These are phyloP conservation scores for Candida nitratophila DNA, from an alignment of 805 yeast species.

Conservation along the genomic window DNA sequence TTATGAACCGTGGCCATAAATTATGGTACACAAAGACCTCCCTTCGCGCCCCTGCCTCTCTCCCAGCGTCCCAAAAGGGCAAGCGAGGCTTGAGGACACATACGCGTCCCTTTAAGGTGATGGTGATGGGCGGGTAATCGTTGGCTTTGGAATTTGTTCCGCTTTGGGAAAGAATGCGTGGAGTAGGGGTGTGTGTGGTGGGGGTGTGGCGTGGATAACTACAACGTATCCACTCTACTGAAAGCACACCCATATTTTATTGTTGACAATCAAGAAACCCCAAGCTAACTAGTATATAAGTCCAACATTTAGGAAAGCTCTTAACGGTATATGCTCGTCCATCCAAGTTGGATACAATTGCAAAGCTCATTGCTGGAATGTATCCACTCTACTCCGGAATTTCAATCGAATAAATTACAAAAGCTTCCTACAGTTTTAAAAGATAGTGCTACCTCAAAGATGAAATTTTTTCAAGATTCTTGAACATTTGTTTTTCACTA, in stretches of 20 bases:
- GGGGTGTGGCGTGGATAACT: too few species aligned
- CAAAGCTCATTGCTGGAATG: conserved; percentile 69
- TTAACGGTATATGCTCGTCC: conserved; percentile 52
- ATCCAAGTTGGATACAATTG: conserved; percentile 42
- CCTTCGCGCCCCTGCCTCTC: too few species aligned
- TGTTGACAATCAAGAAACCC: conserved; percentile 66
- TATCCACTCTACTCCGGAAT: conserved; percentile 67
- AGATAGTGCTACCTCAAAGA: conserved; percentile 56
- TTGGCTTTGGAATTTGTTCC: too few species aligned
- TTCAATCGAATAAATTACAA: conserved; percentile 82
- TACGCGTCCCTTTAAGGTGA: too few species aligned
- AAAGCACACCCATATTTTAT: conserved; percentile 38
- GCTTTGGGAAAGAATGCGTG: too few species aligned
- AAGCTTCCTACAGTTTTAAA: conserved; percentile 69
- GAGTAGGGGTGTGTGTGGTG: too few species aligned
- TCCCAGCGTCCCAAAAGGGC: too few species aligned
- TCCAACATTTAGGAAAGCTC: conserved; percentile 63
- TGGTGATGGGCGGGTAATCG: too few species aligned
- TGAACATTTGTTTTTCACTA: conserved; percentile 65
- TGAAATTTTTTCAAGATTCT: conserved; percentile 45
- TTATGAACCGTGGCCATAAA: too few species aligned
- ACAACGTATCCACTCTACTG: background rate
- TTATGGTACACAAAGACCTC: too few species aligned
- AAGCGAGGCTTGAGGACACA: too few species aligned
- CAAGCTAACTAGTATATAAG: conserved; percentile 62